Evolutionary conservation across 768 basidiomycete genomes (phyloP).

Genomic region (Lentinula lateritia): DNA sequence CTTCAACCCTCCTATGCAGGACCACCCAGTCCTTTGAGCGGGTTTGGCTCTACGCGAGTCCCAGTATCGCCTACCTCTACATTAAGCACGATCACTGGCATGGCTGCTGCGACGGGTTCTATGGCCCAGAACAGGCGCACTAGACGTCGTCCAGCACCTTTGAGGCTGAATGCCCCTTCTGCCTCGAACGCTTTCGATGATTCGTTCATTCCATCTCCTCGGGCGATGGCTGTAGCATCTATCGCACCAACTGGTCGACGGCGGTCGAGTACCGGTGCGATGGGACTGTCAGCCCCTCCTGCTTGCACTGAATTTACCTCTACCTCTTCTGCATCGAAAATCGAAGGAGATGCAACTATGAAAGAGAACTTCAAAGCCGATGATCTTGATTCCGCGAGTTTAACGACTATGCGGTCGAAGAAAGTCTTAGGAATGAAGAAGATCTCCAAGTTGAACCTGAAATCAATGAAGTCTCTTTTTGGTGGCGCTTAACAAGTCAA

Average conservation of each 20-base stretch:
- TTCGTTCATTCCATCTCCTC: slow-evolving; percentile 6
- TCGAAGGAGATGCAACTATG: not conserved
- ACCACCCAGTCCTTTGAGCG: not conserved
- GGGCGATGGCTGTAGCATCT: slow-evolving; percentile 1
- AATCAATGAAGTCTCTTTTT: slow-evolving; percentile 2
- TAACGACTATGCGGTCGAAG: not conserved
- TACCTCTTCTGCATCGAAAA: not conserved
- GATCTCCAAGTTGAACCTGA: slow-evolving; percentile 4
- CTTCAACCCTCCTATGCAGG: not conserved
- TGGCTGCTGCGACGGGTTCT: not conserved
- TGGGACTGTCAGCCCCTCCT: slow-evolving; percentile 1
- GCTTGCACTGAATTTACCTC: not conserved
- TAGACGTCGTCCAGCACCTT: slow-evolving; percentile 6
- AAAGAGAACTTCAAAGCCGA: not conserved
- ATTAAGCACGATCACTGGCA: not conserved
- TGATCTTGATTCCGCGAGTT: not conserved
- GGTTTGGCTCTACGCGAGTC: not conserved
- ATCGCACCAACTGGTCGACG: not conserved
- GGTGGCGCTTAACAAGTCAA: not conserved
- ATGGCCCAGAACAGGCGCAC: slow-evolving; percentile 3
- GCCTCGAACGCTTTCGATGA: slow-evolving; percentile 1
- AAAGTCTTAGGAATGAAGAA: not conserved
- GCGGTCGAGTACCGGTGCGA: not conserved
- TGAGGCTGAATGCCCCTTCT: not conserved
- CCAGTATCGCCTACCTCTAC: not conserved